These are phyloP conservation scores for Talaromyces atroroseus DNA, from an alignment of 2,329 filamentous ascomycete species.

Conservation along the genomic window DNA sequence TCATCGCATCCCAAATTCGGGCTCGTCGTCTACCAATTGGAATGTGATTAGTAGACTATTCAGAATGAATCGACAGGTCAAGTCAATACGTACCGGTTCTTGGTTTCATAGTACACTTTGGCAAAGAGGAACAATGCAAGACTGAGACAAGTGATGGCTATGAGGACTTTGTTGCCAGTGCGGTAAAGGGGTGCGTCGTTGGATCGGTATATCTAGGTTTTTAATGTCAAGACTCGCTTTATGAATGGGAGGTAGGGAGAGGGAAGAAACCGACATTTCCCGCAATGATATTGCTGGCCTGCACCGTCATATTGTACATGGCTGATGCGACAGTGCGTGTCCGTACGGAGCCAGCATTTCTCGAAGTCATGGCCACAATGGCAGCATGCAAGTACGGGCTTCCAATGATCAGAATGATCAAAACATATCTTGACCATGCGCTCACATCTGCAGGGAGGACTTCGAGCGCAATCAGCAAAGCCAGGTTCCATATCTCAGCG, in stretches of 20 bases:
- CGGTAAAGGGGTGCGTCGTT: constrained; percentile 54
- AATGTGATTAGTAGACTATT: background rate
- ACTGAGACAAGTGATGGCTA: constrained; percentile 48
- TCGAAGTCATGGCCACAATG: constrained; percentile 41
- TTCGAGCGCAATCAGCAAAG: constrained; percentile 48
- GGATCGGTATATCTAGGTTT: constrained; percentile 48
- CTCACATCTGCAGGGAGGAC: constrained; percentile 44
- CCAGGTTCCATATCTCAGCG: constrained; percentile 50
- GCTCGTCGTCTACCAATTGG: constrained; percentile 24
- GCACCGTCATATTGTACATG: constrained; percentile 44
- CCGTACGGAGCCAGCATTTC: constrained; percentile 39
- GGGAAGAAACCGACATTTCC: constrained; percentile 29
- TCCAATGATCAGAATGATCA: constrained; percentile 50
- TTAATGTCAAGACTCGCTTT: background rate
- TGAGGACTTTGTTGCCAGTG: constrained; percentile 53
- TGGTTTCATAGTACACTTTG: constrained; percentile 36
- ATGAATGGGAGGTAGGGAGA: background rate
- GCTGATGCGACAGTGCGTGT: constrained; percentile 41
- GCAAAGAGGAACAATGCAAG: constrained; percentile 46
- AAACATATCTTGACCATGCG: constrained; percentile 49
- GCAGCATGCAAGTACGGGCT: constrained; percentile 57
- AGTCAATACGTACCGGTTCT: constrained; percentile 31
- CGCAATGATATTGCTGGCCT: constrained; percentile 36
- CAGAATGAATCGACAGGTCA: constrained; percentile 7
- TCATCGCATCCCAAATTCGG: constrained; percentile 37